A percentile compares a stretch with the other conserved stretches of the same genome.
phyloP scores from a whole-genome alignment of 306 rosid species.

The Rubus idaeus region DNA sequence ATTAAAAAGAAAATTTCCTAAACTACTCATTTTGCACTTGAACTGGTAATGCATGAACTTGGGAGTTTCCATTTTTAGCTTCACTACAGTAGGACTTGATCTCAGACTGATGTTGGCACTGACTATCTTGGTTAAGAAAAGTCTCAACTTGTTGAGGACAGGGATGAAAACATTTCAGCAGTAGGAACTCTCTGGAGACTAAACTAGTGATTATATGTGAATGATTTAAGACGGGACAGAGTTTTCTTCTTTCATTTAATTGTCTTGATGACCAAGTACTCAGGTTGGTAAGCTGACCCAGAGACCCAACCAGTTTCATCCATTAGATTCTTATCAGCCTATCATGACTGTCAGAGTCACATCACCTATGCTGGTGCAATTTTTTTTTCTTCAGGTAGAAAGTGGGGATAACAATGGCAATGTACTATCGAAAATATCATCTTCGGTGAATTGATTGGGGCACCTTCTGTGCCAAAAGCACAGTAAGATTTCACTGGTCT shows the following conservation, averaged over 20 bases:
- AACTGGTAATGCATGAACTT: neutral
- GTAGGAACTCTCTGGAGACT: constrained; percentile 25
- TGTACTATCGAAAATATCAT: neutral
- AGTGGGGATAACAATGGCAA: neutral
- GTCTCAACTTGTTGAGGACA: constrained; percentile 7
- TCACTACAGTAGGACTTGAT: neutral
- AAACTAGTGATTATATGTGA: constrained; percentile 26
- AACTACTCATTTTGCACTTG: neutral
- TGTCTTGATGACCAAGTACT: constrained; percentile 20
- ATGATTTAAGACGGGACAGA: constrained; percentile 37
- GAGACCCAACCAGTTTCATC: constrained; percentile 26
- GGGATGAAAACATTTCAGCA: constrained; percentile 26
- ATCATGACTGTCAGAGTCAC: constrained; percentile 10
- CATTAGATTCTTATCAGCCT: constrained; percentile 28
- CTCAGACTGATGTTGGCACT: neutral
- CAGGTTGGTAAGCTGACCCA: constrained; percentile 19
- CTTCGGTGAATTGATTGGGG: no score
- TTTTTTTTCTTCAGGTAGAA: neutral
- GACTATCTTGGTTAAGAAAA: neutral
- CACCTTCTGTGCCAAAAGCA: neutral
- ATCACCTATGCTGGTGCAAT: neutral
- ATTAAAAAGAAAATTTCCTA: neutral
- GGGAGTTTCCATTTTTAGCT: neutral
- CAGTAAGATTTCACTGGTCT: neutral
- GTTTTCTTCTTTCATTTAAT: constrained; percentile 31